Conservation (phyloP, 495 filamentous ascomycete genomes). For the Apodospora peruviana region DNA sequence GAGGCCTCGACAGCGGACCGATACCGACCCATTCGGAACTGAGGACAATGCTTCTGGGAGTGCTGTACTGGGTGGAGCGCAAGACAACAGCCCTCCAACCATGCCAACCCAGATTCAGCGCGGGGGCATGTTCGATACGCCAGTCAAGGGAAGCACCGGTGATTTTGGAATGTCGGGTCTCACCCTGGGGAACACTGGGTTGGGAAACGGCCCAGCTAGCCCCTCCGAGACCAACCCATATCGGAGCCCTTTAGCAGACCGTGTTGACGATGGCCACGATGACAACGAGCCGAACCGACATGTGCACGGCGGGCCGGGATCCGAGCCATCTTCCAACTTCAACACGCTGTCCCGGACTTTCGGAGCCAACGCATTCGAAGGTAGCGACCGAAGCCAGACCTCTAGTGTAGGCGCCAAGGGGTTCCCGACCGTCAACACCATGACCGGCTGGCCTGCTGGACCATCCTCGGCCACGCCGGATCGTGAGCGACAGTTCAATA, state of each 20-base stretch:
- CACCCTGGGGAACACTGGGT: constrained; percentile 49
- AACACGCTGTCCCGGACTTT: constrained; percentile 44
- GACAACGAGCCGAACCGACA: constrained; percentile 56
- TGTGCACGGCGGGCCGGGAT: constrained; percentile 27
- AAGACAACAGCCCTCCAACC: constrained; percentile 63
- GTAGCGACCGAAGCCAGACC: constrained; percentile 79
- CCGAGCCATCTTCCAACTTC: constrained; percentile 40
- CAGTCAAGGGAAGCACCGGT: constrained; percentile 50
- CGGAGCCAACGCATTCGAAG: constrained; percentile 52
- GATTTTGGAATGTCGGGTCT: constrained; percentile 83
- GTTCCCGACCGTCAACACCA: constrained; percentile 60
- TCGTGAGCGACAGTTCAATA: constrained; percentile 58
- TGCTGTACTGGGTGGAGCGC: constrained; percentile 71
- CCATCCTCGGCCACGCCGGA: constrained; percentile 69
- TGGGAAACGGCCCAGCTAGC: constrained; percentile 58
- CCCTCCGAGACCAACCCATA: constrained; percentile 98
- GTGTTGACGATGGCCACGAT: constrained; percentile 66
- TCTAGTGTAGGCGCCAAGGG: constrained; percentile 75
- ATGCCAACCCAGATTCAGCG: constrained; percentile 31
- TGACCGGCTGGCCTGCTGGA: constrained; percentile 62
- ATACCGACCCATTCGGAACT: constrained; percentile 76
- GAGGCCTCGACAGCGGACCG: constrained; percentile 56
- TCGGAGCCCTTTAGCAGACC: constrained; percentile 62
- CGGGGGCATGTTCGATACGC: constrained; percentile 46
- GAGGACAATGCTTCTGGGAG: constrained; percentile 63